Evolutionary conservation across 352 stramenopile genomes (phyloP).

Genomic region (Phytophthora lateralis): DNA sequence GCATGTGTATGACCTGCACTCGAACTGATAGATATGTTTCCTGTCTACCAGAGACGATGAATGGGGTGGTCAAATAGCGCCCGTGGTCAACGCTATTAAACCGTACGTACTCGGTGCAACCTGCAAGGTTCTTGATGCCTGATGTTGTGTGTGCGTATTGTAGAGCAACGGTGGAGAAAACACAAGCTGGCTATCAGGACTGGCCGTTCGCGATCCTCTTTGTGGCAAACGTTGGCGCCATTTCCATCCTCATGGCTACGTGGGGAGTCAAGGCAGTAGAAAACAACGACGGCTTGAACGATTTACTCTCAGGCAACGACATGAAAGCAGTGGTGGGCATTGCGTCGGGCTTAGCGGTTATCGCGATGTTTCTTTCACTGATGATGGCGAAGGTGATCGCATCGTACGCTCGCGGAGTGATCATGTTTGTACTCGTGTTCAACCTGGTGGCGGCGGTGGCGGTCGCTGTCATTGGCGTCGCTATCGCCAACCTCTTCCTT

Average conservation of each 20-base stretch:
- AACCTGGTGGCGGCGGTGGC: constrained; percentile 59
- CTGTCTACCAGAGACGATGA: not conserved
- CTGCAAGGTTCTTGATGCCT: not conserved
- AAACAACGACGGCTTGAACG: constrained; percentile 15
- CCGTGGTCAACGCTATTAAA: not conserved
- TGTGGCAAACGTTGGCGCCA: constrained; percentile 54
- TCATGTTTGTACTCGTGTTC: constrained; percentile 77
- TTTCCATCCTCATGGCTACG: constrained; percentile 45
- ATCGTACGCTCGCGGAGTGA: constrained; percentile 63
- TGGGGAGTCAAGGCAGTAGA: constrained; percentile 1
- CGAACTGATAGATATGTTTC: not conserved
- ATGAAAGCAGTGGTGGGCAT: constrained; percentile 51
- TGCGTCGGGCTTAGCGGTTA: constrained; percentile 41
- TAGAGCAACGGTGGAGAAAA: not conserved
- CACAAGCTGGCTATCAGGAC: constrained; percentile 50
- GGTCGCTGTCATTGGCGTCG: constrained; percentile 55
- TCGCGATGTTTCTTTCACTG: constrained; percentile 38
- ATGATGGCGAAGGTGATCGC: constrained; percentile 68
- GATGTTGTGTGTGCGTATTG: not conserved
- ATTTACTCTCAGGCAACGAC: constrained; percentile 43
- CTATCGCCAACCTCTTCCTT: constrained; percentile 51
- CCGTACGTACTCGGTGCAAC: not conserved
- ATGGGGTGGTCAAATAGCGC: not conserved
- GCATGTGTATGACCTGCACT: not conserved
- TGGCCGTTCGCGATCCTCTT: constrained; percentile 77